phyloP scores from a whole-genome alignment of 306 rosid genomes.

The Quercus cerris region DNA sequence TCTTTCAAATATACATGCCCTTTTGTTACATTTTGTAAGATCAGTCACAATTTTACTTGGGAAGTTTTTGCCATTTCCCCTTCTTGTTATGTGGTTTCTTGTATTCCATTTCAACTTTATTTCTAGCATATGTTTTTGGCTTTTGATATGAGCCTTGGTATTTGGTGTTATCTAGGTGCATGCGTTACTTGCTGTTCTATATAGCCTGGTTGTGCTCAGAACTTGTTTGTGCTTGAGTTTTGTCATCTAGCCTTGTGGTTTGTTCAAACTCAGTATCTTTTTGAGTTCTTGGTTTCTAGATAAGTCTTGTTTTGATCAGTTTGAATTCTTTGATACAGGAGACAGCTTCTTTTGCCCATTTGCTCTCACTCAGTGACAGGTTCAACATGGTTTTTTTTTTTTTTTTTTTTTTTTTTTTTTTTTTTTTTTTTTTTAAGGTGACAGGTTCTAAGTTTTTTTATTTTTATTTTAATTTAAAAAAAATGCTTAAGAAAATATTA shows the following conservation, averaged over 20 bases:
- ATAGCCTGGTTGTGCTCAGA: not conserved
- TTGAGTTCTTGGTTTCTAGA: slow-evolving; percentile 6
- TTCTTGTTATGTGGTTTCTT: no score
- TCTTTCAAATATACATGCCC: no score
- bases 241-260: not conserved
- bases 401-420: no score
- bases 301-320: slow-evolving; percentile 5
- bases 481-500: no score
- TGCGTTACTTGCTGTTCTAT: slow-evolving; percentile 12
- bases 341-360: slow-evolving; percentile 11
- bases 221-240: slow-evolving; percentile 24
- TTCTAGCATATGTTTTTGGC: no score
- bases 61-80: no score
- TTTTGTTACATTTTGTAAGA: no score
- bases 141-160: not conserved
- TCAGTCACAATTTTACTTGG: no score
- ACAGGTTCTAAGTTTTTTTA: no score
- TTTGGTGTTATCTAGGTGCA: slow-evolving; percentile 29
- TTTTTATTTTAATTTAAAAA: no score
- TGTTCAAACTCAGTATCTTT: slow-evolving; percentile 9
- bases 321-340: not conserved
- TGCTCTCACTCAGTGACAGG: slow-evolving; percentile 14
- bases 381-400: not conserved
- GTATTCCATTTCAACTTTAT: no score
- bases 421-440: no score